Evolutionary conservation across 73 alveolate species (phyloP).

Genomic region (Paramecium sexaurelia): DNA sequence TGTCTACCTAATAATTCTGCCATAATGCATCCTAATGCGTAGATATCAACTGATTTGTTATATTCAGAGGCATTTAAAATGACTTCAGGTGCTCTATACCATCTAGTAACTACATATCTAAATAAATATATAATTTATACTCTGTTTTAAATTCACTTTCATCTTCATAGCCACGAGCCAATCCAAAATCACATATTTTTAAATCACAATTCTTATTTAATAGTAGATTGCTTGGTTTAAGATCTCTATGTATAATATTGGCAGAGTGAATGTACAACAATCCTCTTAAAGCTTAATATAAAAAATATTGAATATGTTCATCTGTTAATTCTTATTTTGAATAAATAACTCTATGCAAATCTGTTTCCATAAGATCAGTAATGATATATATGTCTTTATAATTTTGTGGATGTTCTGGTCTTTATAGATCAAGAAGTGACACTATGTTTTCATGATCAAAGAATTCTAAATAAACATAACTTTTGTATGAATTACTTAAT

Average conservation of each 20-base stretch:
- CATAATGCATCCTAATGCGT: slow-evolving; percentile 89
- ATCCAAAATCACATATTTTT: slow-evolving; percentile 68
- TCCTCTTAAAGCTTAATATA: slow-evolving; percentile 83
- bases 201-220: slow-evolving; percentile 62
- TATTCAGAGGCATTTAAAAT: slow-evolving; percentile 74
- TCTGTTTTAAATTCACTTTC: slow-evolving; percentile 80
- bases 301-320: slow-evolving; percentile 76
- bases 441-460: slow-evolving; percentile 89
- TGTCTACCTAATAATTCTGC: slow-evolving; percentile 80
- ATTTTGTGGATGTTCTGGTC: slow-evolving; percentile 77
- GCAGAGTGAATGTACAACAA: slow-evolving; percentile 81
- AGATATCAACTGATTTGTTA: slow-evolving; percentile 79
- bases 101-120: slow-evolving; percentile 85
- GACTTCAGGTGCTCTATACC: slow-evolving; percentile 90
- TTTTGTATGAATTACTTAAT: slow-evolving; percentile 12
- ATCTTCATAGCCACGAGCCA: slow-evolving; percentile 77
- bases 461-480: slow-evolving; percentile 64
- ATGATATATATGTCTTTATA: slow-evolving; percentile 85
- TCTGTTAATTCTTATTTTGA: slow-evolving; percentile 76
- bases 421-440: slow-evolving; percentile 81
- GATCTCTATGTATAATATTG: slow-evolving; percentile 83
- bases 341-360: slow-evolving; percentile 81
- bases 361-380: slow-evolving; percentile 89
- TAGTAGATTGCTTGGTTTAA: slow-evolving; percentile 74
- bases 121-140: slow-evolving; percentile 74